phyloP scores from a whole-genome alignment of 2,329 filamentous ascomycete genomes.

The Apiospora hydei region DNA sequence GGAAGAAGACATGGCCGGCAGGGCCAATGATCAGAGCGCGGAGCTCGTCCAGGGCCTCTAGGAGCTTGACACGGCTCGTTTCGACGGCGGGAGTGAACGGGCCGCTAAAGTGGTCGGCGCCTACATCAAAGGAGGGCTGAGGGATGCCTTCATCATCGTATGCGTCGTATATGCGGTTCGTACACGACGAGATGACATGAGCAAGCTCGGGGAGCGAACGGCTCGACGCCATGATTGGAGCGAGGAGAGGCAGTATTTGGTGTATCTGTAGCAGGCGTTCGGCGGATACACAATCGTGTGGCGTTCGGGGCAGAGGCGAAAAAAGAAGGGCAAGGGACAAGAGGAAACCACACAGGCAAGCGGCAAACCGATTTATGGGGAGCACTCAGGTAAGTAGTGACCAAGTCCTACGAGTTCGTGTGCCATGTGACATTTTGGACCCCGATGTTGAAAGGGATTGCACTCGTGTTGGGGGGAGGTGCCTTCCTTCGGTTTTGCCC shows the following conservation, averaged over 20 bases:
- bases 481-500: not conserved
- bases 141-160: constrained; percentile 24
- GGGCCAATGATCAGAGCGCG: constrained; percentile 28
- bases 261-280: not conserved
- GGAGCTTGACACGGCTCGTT: constrained; percentile 26
- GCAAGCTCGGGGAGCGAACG: constrained; percentile 27
- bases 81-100: constrained; percentile 25
- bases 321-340: not conserved
- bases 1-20: constrained; percentile 28
- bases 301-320: not conserved
- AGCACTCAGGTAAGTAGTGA: not conserved
- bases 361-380: not conserved
- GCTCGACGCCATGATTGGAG: constrained; percentile 22
- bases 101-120: constrained; percentile 20
- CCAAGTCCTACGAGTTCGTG: constrained; percentile 2
- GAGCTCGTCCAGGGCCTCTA: constrained; percentile 28
- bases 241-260: not conserved
- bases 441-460: not conserved
- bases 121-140: constrained; percentile 26
- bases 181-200: constrained; percentile 25
- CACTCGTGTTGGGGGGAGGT: not conserved
- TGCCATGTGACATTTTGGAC: not conserved
- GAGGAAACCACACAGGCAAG: not conserved
- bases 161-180: constrained; percentile 25
- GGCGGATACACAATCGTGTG: not conserved